Percentiles rank a stretch among this genome's conserved stretches.
phyloP scores from a whole-genome alignment of 192 early-diverging fungal species.

The Radiomyces spectabilis region DNA sequence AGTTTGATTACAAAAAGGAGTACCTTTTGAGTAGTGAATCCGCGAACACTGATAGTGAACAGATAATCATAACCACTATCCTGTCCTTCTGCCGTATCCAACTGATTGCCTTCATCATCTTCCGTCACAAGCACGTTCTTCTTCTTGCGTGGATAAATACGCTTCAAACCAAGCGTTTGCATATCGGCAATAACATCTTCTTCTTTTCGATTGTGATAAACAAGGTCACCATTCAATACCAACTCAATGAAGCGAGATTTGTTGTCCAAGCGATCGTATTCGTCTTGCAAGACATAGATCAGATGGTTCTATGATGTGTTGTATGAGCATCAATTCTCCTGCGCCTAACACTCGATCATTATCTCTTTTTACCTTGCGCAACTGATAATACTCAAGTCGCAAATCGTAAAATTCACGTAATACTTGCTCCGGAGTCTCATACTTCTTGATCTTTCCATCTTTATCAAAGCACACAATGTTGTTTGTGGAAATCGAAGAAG shows the following conservation, averaged over 20 bases:
- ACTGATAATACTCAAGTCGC: slow-evolving; percentile 76
- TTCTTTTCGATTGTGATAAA: slow-evolving; percentile 84
- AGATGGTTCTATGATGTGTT: slow-evolving; percentile 40
- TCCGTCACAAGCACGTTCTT: slow-evolving; percentile 23
- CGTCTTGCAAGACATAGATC: slow-evolving; percentile 53
- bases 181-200: slow-evolving; percentile 68
- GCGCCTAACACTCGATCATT: slow-evolving; percentile 1
- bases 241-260: slow-evolving; percentile 84
- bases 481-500: slow-evolving; percentile 59
- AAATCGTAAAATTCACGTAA: slow-evolving; percentile 84
- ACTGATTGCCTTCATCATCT: slow-evolving; percentile 39
- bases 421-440: slow-evolving; percentile 68
- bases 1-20: slow-evolving; percentile 14
- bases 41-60: slow-evolving; percentile 85
- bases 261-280: slow-evolving; percentile 69
- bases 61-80: slow-evolving; percentile 77
- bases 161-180: slow-evolving; percentile 55
- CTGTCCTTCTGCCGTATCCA: slow-evolving; percentile 12
- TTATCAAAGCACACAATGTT: slow-evolving; percentile 96
- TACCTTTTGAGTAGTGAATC: slow-evolving; percentile 78
- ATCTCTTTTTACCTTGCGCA: slow-evolving; percentile 67
- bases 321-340: neutral
- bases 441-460: slow-evolving; percentile 78
- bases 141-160: slow-evolving; percentile 44
- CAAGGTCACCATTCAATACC: slow-evolving; percentile 78